Percentiles rank a stretch among this genome's conserved stretches.
These are phyloP conservation scores for Crithidia brevicula DNA, from an alignment of 208 protist species.

Conservation along the genomic window DNA sequence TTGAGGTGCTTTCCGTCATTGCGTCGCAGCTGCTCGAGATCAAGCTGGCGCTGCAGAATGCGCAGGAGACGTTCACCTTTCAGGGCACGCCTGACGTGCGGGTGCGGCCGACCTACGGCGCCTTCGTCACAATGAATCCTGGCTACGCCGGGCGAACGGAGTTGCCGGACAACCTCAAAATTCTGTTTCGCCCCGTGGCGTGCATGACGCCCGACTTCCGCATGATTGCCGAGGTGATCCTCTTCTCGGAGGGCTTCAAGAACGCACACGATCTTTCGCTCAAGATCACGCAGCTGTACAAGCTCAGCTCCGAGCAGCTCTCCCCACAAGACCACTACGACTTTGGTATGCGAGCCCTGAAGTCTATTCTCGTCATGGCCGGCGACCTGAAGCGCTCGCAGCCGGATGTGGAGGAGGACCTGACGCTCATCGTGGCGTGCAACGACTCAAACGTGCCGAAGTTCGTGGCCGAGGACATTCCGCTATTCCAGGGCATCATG, in stretches of 20 bases:
- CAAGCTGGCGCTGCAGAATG: conserved; percentile 94
- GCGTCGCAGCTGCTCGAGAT: conserved; percentile 97
- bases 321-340: conserved; percentile 98
- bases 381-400: conserved; percentile 97
- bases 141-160: conserved; percentile 99
- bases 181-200: conserved; percentile 97
- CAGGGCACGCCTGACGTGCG: conserved; percentile 95
- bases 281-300: conserved; percentile 99
- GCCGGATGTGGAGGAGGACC: conserved; percentile 96
- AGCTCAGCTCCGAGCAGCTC: conserved; percentile 98
- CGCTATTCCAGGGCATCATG: conserved; percentile 98
- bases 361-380: conserved; percentile 99
- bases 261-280: conserved; percentile 95
- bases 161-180: conserved; percentile 99
- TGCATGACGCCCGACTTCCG: conserved; percentile 99
- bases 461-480: conserved; percentile 98
- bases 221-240: conserved; percentile 98
- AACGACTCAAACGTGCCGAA: conserved; percentile 99
- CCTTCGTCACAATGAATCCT: conserved; percentile 99
- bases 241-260: conserved; percentile 98
- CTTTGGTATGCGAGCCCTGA: conserved; percentile 98
- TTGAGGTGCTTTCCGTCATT: conserved; percentile 98
- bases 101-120: conserved; percentile 94
- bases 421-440: conserved; percentile 97
- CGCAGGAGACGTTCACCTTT: conserved; percentile 92